Conservation (phyloP, 148 eudicot genomes). For the Fagopyrum esculentum region DNA sequence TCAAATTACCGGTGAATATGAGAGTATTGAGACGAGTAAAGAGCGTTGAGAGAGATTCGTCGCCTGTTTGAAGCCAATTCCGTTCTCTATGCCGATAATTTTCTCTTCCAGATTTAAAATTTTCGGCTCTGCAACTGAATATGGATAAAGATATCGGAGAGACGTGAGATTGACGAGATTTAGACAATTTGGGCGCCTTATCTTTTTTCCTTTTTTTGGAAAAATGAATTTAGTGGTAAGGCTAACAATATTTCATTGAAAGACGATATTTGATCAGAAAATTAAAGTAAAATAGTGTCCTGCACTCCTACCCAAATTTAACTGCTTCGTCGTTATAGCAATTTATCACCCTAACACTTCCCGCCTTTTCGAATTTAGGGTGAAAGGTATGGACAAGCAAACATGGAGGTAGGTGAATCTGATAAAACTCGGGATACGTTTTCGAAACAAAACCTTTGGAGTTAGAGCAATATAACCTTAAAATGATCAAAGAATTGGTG, state of each 20-base stretch:
- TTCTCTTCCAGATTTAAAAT: not conserved
- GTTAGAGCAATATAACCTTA: too few species aligned
- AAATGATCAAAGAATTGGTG: too few species aligned
- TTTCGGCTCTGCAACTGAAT: not conserved
- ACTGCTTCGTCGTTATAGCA: too few species aligned
- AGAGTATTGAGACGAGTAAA: not conserved
- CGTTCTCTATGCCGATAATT: not conserved
- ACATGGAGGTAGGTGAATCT: too few species aligned
- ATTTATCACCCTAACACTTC: too few species aligned
- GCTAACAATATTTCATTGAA: not conserved
- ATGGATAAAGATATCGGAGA: not conserved
- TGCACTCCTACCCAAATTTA: too few species aligned
- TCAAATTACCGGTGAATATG: conserved; percentile 1
- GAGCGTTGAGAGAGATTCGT: not conserved
- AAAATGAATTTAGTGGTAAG: not conserved
- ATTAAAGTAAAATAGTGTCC: too few species aligned
- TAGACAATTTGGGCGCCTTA: not conserved
- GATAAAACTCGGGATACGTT: too few species aligned
- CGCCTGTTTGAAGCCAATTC: not conserved
- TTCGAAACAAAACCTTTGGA: too few species aligned
- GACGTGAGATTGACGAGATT: not conserved
- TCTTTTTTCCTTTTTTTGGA: not conserved
- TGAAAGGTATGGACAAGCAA: too few species aligned
- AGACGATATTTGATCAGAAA: too few species aligned
- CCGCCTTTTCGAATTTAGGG: too few species aligned